A percentile compares a stretch with the other conserved stretches of the same genome.
Conservation (phyloP, 768 basidiomycete species). For the Russula vinacea region DNA sequence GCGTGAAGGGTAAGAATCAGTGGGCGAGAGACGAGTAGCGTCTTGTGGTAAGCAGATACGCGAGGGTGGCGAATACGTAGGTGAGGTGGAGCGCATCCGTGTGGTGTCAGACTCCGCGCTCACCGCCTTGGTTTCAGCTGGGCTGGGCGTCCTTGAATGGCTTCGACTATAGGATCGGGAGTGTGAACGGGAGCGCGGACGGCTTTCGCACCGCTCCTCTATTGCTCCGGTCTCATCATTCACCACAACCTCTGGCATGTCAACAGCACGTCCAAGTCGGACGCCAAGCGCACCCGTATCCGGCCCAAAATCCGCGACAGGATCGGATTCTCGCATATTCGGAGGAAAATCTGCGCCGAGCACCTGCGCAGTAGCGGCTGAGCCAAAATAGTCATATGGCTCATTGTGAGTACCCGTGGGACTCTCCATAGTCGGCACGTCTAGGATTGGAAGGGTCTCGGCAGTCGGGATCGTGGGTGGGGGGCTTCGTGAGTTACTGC, state of each 20-base stretch:
- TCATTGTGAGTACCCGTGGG: slow-evolving; percentile 22
- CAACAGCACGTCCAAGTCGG: slow-evolving; percentile 21
- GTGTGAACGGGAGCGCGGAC: slow-evolving; percentile 22
- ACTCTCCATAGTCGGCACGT: slow-evolving; percentile 8
- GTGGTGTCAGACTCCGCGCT: slow-evolving; percentile 19
- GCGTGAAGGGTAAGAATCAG: slow-evolving; percentile 29
- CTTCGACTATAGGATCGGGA: slow-evolving; percentile 26
- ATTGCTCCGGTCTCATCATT: slow-evolving; percentile 27
- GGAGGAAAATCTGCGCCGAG: slow-evolving; percentile 9
- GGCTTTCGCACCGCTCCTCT: slow-evolving; percentile 23
- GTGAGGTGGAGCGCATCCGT: slow-evolving; percentile 14
- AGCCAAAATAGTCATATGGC: slow-evolving; percentile 19
- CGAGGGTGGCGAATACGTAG: slow-evolving; percentile 9
- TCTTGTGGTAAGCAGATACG: slow-evolving; percentile 29
- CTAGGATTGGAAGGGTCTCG: slow-evolving; percentile 23
- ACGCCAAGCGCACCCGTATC: slow-evolving; percentile 23
- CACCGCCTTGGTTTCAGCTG: slow-evolving; percentile 21
- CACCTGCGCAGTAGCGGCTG: slow-evolving; percentile 15
- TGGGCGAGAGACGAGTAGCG: slow-evolving; percentile 30
- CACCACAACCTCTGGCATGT: slow-evolving; percentile 30
- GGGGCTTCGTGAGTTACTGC: slow-evolving; percentile 25
- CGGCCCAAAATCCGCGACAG: slow-evolving; percentile 18
- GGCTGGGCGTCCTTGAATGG: slow-evolving; percentile 30
- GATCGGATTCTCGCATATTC: slow-evolving; percentile 17
- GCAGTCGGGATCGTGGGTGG: slow-evolving; percentile 23